phyloP scores from a whole-genome alignment of 495 filamentous ascomycete genomes.

The Penicillium silybi region DNA sequence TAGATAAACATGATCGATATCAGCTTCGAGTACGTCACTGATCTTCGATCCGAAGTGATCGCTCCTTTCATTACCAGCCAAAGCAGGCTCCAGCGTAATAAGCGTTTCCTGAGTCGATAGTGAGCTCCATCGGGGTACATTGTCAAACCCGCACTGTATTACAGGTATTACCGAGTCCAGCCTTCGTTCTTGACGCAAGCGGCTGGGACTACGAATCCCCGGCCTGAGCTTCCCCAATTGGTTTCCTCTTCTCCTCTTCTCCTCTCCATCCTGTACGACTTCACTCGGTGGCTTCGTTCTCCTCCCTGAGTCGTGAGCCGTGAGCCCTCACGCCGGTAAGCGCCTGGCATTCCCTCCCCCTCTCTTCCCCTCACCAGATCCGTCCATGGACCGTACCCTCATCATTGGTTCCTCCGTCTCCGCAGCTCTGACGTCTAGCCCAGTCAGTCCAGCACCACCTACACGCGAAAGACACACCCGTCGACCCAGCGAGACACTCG shows the following conservation, averaged over 20 bases:
- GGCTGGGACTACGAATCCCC: conserved; percentile 15
- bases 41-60: conserved; percentile 24
- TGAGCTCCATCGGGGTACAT: background rate
- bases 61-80: background rate
- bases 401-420: background rate
- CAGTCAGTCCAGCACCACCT: background rate
- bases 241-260: background rate
- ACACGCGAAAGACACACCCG: background rate
- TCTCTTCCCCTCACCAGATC: background rate
- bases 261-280: background rate
- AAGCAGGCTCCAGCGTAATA: background rate
- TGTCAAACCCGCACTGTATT: background rate
- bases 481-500: background rate
- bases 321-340: background rate
- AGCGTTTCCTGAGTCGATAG: background rate
- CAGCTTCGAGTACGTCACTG: conserved; percentile 13
- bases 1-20: background rate
- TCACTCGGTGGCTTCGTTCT: background rate
- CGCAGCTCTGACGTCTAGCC: background rate
- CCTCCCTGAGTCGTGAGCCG: background rate
- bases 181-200: conserved; percentile 27
- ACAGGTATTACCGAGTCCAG: conserved; percentile 6
- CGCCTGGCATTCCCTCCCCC: background rate
- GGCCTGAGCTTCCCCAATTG: conserved; percentile 7
- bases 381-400: background rate